Percentiles rank a stretch among this genome's conserved stretches.
These are phyloP conservation scores for Botryotinia narcissicola DNA, from an alignment of 2,329 filamentous ascomycete species.

Conservation along the genomic window DNA sequence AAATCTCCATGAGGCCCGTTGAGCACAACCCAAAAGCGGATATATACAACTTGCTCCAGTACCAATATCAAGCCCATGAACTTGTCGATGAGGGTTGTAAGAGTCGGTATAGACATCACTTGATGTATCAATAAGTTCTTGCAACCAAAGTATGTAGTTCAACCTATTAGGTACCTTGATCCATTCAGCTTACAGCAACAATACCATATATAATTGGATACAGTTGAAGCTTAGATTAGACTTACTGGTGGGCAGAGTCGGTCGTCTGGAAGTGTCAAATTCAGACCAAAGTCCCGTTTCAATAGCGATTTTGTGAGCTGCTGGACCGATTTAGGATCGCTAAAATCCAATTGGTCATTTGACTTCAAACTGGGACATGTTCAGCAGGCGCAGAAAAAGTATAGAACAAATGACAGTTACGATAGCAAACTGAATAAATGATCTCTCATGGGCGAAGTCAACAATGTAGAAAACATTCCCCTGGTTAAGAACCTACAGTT, in stretches of 20 bases:
- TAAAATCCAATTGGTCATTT: slow-evolving; percentile 72
- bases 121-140: slow-evolving; percentile 70
- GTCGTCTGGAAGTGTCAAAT: slow-evolving; percentile 69
- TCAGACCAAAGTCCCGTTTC: slow-evolving; percentile 69
- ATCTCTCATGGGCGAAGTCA: not conserved
- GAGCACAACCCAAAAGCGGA: slow-evolving; percentile 71
- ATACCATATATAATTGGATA: not conserved
- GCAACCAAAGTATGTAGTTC: slow-evolving; percentile 90
- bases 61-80: slow-evolving; percentile 78
- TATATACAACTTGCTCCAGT: slow-evolving; percentile 93
- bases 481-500: slow-evolving; percentile 45
- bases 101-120: slow-evolving; percentile 44
- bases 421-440: not conserved
- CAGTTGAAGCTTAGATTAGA: not conserved
- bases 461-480: slow-evolving; percentile 8
- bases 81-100: slow-evolving; percentile 53
- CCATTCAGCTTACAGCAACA: not conserved
- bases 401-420: not conserved
- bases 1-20: slow-evolving; percentile 69
- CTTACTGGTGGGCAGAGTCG: slow-evolving; percentile 80
- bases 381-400: slow-evolving; percentile 16
- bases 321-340: slow-evolving; percentile 71
- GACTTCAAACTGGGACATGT: slow-evolving; percentile 45
- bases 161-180: slow-evolving; percentile 62
- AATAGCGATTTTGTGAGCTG: slow-evolving; percentile 80